Evolutionary conservation across 169 alveolate species (phyloP).

Genomic region (Babesia divergens): DNA sequence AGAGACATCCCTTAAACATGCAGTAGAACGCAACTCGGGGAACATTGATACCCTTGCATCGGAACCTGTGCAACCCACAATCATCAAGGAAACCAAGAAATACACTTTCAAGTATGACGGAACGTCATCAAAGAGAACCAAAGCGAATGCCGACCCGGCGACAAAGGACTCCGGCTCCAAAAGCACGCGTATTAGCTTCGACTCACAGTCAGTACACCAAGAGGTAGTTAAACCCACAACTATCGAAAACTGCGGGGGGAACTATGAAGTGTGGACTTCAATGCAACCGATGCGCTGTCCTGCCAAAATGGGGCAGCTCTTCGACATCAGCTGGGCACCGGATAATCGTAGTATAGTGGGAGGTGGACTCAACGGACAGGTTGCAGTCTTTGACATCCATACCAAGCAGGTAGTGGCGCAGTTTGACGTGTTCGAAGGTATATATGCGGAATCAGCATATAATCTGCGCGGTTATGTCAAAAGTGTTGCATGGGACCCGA

Average conservation of each 20-base stretch:
- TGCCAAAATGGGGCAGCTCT: conserved; percentile 59
- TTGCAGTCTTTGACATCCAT: conserved; percentile 62
- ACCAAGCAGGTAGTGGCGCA: conserved; percentile 64
- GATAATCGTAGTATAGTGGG: conserved; percentile 67
- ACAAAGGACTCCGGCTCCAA: conserved; percentile 12
- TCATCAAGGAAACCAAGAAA: conserved; percentile 28
- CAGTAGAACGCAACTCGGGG: neutral
- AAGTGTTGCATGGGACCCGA: conserved; percentile 69
- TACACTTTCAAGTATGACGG: conserved; percentile 64
- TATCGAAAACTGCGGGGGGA: conserved; percentile 43
- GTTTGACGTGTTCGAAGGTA: conserved; percentile 49
- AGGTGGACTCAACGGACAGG: conserved; percentile 68
- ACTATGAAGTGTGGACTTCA: conserved; percentile 49
- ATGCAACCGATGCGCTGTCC: conserved; percentile 52
- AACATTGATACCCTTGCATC: neutral
- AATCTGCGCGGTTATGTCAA: conserved; percentile 55
- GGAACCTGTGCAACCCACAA: conserved; percentile 4
- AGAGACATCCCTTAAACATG: conserved; percentile 2
- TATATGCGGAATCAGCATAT: neutral
- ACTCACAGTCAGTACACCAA: conserved; percentile 30
- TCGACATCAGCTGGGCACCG: conserved; percentile 70
- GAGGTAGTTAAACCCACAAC: conserved; percentile 42
- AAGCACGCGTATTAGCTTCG: conserved; percentile 25
- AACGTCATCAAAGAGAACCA: conserved; percentile 15
- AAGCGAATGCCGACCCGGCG: neutral